Evolutionary conservation across 345 rosid genomes (phyloP), one percentile per base, ranked within the genome.

Genomic region (Aegle marmelos): DNA sequence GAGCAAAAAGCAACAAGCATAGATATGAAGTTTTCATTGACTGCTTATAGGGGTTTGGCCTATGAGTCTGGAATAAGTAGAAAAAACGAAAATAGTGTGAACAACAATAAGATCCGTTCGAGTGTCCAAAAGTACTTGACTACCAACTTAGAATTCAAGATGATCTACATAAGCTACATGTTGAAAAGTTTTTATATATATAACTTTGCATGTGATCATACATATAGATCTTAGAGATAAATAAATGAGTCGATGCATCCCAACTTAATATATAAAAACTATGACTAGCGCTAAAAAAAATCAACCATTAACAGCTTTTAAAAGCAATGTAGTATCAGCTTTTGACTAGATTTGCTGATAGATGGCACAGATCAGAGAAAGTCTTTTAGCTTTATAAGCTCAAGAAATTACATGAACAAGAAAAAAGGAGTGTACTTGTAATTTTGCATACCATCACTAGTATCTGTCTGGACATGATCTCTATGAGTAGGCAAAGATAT

Each of bases 401-500:
- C 48, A 73, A 69, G 53, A 16, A 39, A 34, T 57, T 24, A 31
- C 30, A 68, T 24, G 59, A 76, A 69, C 24, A 41, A 54, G 33
- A 58, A 59, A 16, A 69, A 72, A 50, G 53, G 50, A 72, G 19
- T 33, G 36, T 7, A 28, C 16, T 65, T 39, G 68, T 72, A 41
- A 54, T 36, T 36, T 36, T 5, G 61, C 83, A 59, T 89, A 91
- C 97, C 95, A 62, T 85, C 89, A 74, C 53, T 76, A 21, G 88
- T 78, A 84, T 87, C 90, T 39, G 76, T 69, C 0, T 66, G 65
- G 50, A 64, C 66, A 71, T 81, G 82, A 63, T 89, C 87, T 70
- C 81, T 84, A 78, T 25, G 73, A n/a, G 89, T 67, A 77, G 90
- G 85, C 72, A 93, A 90, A 75, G 98, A 93, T 75, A 83, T 71